Conservation (phyloP, 352 stramenopile genomes). For the Phytopythium aichiense region DNA sequence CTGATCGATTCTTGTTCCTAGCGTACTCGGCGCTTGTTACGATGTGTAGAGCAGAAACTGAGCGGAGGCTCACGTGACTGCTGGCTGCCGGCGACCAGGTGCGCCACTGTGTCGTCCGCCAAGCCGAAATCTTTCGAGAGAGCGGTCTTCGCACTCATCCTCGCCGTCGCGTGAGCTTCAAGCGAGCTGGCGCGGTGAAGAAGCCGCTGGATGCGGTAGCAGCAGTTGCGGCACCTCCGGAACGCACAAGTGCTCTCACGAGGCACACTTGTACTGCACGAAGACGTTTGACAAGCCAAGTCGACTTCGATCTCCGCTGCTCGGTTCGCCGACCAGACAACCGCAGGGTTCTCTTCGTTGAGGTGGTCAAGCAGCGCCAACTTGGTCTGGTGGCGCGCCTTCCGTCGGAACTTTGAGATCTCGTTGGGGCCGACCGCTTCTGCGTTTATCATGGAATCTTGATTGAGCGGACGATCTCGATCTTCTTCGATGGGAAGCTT, state of each 20-base stretch:
- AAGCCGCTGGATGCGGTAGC: conserved; percentile 60
- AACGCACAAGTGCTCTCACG: conserved; percentile 43
- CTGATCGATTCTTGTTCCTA: neutral
- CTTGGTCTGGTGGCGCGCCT: conserved; percentile 59
- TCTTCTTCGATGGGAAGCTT: neutral
- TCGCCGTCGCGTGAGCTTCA: conserved; percentile 13
- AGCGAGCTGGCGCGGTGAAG: conserved; percentile 12
- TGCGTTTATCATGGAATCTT: too few species aligned
- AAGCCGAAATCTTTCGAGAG: neutral
- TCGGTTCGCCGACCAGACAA: conserved; percentile 60
- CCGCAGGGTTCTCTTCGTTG: conserved; percentile 26
- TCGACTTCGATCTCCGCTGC: conserved; percentile 2
- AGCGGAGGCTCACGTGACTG: too few species aligned
- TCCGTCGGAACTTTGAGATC: conserved; percentile 54
- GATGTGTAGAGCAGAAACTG: conserved; percentile 24
- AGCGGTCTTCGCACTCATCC: conserved; percentile 1
- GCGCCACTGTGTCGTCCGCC: neutral
- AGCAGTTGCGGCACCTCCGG: conserved; percentile 54
- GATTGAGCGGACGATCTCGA: too few species aligned
- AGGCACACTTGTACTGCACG: conserved; percentile 31
- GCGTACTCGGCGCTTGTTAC: conserved; percentile 30
- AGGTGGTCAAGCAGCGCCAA: conserved; percentile 41
- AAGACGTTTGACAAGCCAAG: conserved; percentile 15
- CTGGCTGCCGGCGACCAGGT: neutral
- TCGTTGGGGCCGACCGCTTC: conserved; percentile 19